Evolutionary conservation across 441 rosid genomes (phyloP).

Genomic region (Cnidoscolus chayamansa): DNA sequence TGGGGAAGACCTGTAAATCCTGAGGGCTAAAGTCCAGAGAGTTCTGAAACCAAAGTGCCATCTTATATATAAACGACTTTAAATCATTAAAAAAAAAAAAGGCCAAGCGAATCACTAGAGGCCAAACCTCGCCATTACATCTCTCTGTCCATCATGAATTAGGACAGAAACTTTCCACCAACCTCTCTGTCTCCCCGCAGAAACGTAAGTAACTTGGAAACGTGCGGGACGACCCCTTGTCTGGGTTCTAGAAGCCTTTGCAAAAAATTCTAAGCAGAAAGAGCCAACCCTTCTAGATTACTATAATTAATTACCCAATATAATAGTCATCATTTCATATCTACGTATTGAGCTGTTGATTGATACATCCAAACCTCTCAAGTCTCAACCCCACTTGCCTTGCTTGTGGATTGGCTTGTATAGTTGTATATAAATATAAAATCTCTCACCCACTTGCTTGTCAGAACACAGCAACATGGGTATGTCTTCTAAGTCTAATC

Average conservation of each 20-base stretch:
- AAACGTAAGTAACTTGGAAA: slow-evolving; percentile 18
- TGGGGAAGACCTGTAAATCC: too few species aligned
- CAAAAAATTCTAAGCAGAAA: neutral
- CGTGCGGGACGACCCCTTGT: slow-evolving; percentile 1
- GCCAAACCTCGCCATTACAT: neutral
- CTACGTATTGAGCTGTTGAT: neutral
- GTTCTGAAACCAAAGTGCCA: neutral
- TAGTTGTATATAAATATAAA: neutral
- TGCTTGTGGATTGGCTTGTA: neutral
- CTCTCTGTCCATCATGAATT: neutral
- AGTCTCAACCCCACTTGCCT: neutral
- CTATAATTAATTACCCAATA: neutral
- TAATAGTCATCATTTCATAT: too few species aligned
- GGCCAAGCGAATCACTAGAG: neutral
- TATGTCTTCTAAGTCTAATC: neutral
- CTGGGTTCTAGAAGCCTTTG: slow-evolving; percentile 14
- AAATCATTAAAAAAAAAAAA: neutral
- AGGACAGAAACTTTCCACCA: neutral
- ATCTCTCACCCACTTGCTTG: neutral
- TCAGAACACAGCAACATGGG: neutral
- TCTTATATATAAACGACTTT: neutral
- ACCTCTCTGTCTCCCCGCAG: neutral
- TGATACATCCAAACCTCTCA: neutral
- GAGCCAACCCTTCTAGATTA: slow-evolving; percentile 22
- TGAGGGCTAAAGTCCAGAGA: neutral